Base-by-base conservation (phyloP, 352 stramenopile genomes). In the Phytopythium sindhum region DNA sequence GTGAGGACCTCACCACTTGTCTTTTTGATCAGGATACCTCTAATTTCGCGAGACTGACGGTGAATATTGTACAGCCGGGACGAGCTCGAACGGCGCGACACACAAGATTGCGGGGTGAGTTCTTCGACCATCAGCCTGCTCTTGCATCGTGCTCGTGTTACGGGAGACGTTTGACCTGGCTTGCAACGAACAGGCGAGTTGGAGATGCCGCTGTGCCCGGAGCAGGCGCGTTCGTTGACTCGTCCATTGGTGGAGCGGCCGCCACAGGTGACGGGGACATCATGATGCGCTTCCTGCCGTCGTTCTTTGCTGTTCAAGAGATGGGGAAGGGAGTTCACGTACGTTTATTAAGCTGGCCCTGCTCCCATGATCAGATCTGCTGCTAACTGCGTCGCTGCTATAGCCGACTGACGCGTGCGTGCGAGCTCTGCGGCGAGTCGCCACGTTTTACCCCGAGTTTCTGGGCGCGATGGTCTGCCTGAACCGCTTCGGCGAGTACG, bases 271-370 rank as follows among this genome's bases (percentile, higher is more conserved):
- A 97, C 60, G 91, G 90, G 28, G 91, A 97, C 66, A 69, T 97
- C 31, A 97, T 97, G 89, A 96, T 97, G 90, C 86, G 89, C 14
- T 97, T 97, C 65, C 51, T 96, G 35, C 91, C 90, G 7, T 85
- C 91, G 19, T 95, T 89, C 66, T 79, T 89, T 39, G 86, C 86
- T 0, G 86, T 95, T 0, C 80, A 92, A 58, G 82, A 93, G 59
- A 95, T 95, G 86, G 85, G 72, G 23, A 77, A 60, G 24, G 86
- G 84, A 29, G 52, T 84, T 1, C 86, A 93, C 58, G 86, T 95
- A 77, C 44, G 77, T 42, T 35, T 37, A 52, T 33, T 17, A 45
- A 47, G 44, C 19, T 54, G 29, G 9, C 7, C 1, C 37, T 55
- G 35, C 41, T 21, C 7, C 41, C 41, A 47, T 21, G 19, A 47